Base-by-base conservation (phyloP, 176 grass and related monocot species). In the Bothriochloa decipiens region DNA sequence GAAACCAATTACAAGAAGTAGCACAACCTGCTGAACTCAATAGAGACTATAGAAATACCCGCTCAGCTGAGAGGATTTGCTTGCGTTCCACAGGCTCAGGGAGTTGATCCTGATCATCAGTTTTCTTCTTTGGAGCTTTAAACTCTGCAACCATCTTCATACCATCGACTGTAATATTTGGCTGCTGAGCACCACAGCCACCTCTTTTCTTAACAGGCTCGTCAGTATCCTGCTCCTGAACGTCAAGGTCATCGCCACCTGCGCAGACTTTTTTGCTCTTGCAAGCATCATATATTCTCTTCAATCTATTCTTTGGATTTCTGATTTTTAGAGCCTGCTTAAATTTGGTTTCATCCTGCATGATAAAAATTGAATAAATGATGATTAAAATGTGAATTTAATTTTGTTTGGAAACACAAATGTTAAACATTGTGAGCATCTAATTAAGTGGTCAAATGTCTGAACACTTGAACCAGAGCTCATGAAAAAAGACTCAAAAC, bases 61-160 rank as follows among this genome's bases (percentile, higher is more conserved):
- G 90, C 71, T 98, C 93, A 9, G 96, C 96, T 39, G 93, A 94
- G 43, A 98, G 96, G 69, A 94, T 93, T 93, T 98, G 93, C 78
- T 95, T 95, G 49, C 93, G 87, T 67, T 98, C 96, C 69, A 89
- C 89, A 39, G 96, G 96, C 81, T 98, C 93, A 74, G 96, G 96
- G 42, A 98, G 93, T 87, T 98, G 93, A 82, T 98, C 96, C 78
- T 88, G 87, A 80, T 98, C 96, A 84, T 94, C 96, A 69, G 37
- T 83, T 84, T 94, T 98, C 89, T 92, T 98, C 88, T 98, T 98
- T 75, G 91, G 20, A 82, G 87, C 87, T 91, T 98, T 95, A 62
- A 90, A 98, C 80, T 98, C 96, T 42, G 93, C 96, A 79, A 98
- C 91, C 96, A 98, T 98, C 82, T 94, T 98, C 96, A 98, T 98